Base-by-base conservation (phyloP, 2,329 filamentous ascomycete genomes). In the Atkinsonella hypoxylon region DNA sequence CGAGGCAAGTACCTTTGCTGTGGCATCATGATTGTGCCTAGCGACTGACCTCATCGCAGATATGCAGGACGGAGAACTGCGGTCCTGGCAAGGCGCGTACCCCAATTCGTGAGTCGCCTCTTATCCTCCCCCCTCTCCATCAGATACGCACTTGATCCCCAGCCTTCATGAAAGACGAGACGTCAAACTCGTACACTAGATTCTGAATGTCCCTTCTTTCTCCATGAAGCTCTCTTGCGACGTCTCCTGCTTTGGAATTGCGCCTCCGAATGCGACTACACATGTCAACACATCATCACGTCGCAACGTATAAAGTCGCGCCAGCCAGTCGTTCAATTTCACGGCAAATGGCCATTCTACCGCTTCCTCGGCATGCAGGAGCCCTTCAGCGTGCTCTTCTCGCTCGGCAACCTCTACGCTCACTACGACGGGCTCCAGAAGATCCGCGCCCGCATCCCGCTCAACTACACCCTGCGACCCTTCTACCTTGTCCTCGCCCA, bases 331-430 rank as follows among this genome's bases (percentile, higher is more conserved):
- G 83, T 91, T 51, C 93, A 98, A 70, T 98, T 90, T 74, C 89
- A 98, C 72, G 93, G 93, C 32, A 98, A 98, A 78, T 98, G 93
- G 93, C 93, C 93, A 39, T 98, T 98, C 71, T 76, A 83, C 67
- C 87, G 93, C 57, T 78, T 96, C 62, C 70, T 94, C 49, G 93
- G 93, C 66, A 85, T 95, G 73, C 93, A 98, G 71, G 93, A 98
- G 71, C 89, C 91, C 53, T 89, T 90, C 66, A 89, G 84, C 47
- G 91, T 97, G 58, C 74, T 96, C 62, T 98, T 96, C 76, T 95
- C 87, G 57, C 75, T 95, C 48, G 79, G 94, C 62, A 98, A 98
- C 75, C 84, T 93, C 62, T 78, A 84, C 58, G 91, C 90, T 13
- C 93, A 98, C 72, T 79, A 81, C 63, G 69, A 81, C 58, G 93